Conservation (phyloP, 768 basidiomycete species). For the Pleurotus platypus region DNA sequence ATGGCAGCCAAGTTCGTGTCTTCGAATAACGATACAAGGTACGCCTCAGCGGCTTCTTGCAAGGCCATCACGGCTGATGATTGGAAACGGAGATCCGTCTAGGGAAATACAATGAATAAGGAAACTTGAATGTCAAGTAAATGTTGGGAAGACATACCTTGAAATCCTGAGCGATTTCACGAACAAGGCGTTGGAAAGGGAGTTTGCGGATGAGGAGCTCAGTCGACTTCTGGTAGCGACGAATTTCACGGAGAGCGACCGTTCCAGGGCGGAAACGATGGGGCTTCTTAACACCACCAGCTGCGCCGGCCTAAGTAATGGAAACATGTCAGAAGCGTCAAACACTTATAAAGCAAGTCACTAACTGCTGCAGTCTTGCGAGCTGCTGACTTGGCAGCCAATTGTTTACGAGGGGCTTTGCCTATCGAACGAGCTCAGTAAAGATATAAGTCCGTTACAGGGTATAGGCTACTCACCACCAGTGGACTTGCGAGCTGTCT, state of each 20-base stretch:
- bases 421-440: conserved; percentile 22
- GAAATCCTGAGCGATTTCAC: conserved; percentile 90
- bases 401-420: conserved; percentile 70
- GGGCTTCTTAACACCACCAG: conserved; percentile 93
- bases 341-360: not conserved
- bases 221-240: conserved; percentile 86
- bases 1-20: conserved; percentile 84
- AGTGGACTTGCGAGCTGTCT: conserved; percentile 59
- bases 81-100: conserved; percentile 87
- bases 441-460: too few species aligned
- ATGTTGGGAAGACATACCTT: conserved; percentile 46
- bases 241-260: conserved; percentile 86
- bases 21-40: conserved; percentile 75
- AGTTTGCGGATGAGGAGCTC: conserved; percentile 85
- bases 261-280: conserved; percentile 84
- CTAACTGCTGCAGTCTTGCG: conserved; percentile 54
- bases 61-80: conserved; percentile 86
- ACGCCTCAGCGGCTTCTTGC: conserved; percentile 83
- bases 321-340: not conserved
- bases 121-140: conserved; percentile 6
- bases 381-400: conserved; percentile 62
- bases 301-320: conserved; percentile 33
- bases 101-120: conserved; percentile 1
- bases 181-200: conserved; percentile 87
- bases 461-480: conserved; percentile 37